phyloP scores from a whole-genome alignment of 768 basidiomycete species.

The Suillus subalutaceus region DNA sequence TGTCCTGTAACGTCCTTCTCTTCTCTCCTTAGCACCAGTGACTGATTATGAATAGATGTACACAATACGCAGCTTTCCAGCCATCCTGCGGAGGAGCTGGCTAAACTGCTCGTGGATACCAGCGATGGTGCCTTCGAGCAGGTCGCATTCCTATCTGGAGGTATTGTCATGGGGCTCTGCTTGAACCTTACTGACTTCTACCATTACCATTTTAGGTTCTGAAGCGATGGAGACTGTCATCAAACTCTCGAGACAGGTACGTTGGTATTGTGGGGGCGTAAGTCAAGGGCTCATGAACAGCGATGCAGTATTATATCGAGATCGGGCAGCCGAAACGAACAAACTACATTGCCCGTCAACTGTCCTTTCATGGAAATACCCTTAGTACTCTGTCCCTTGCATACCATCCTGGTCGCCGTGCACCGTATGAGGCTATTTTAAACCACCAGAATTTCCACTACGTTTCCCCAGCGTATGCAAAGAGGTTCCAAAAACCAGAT shows the following conservation, averaged over 20 bases:
- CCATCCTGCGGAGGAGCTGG: conserved; percentile 79
- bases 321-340: conserved; percentile 67
- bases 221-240: conserved; percentile 90
- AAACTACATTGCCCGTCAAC: conserved; percentile 77
- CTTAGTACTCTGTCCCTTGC: conserved; percentile 69
- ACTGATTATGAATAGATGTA: conserved; percentile 54
- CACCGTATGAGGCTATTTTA: conserved; percentile 67
- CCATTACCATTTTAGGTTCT: conserved; percentile 52
- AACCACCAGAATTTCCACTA: conserved; percentile 74
- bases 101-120: conserved; percentile 61
- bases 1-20: conserved; percentile 59
- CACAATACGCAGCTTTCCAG: conserved; percentile 87
- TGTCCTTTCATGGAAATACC: conserved; percentile 89
- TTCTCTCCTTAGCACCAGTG: neutral
- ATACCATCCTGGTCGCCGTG: conserved; percentile 66
- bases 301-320: conserved; percentile 66
- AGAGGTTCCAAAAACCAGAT: conserved; percentile 67
- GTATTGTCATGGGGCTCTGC: conserved; percentile 35
- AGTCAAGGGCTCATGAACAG: conserved; percentile 15
- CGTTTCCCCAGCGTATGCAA: conserved; percentile 86
- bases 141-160: conserved; percentile 76
- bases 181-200: conserved; percentile 3
- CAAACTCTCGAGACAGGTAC: conserved; percentile 78
- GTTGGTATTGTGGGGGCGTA: conserved; percentile 12
- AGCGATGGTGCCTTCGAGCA: conserved; percentile 76